Conservation (phyloP, 371 early-diverging fungal genomes). For the Zychaea mexicana region DNA sequence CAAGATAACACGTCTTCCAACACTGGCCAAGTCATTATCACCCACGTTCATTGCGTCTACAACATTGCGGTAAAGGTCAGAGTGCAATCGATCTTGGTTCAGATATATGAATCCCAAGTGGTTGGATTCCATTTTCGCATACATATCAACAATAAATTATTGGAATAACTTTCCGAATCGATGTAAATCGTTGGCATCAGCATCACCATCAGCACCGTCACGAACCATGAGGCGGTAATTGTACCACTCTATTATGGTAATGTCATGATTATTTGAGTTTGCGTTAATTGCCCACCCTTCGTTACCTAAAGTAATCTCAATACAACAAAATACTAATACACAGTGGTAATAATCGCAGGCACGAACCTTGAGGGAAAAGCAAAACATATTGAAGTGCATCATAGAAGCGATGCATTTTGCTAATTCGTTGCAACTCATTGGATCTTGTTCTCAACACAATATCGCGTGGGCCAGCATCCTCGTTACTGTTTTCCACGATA, state of each 20-base stretch:
- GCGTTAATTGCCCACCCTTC: not conserved
- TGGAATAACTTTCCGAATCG: not conserved
- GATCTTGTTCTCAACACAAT: not conserved
- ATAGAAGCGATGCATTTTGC: not conserved
- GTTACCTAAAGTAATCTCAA: not conserved
- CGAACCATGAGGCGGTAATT: too few relatives aligned
- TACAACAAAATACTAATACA: not conserved
- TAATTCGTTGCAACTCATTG: not conserved
- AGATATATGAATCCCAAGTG: not conserved
- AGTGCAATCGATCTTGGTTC: not conserved
- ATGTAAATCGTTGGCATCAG: too few relatives aligned
- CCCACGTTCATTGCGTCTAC: not conserved
- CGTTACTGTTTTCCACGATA: not conserved
- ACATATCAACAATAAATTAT: not conserved
- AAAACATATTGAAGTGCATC: not conserved
- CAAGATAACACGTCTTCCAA: not conserved
- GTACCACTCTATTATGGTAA: not conserved
- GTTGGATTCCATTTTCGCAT: not conserved
- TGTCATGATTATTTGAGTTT: not conserved
- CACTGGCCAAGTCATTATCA: not conserved
- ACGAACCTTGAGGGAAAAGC: not conserved
- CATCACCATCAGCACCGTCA: not conserved
- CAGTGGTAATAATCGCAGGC: not conserved
- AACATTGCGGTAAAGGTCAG: not conserved
- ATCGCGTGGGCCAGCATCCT: not conserved